Evolutionary conservation across 2,329 filamentous ascomycete species (phyloP).

Genomic region (Thyridium curvatum): DNA sequence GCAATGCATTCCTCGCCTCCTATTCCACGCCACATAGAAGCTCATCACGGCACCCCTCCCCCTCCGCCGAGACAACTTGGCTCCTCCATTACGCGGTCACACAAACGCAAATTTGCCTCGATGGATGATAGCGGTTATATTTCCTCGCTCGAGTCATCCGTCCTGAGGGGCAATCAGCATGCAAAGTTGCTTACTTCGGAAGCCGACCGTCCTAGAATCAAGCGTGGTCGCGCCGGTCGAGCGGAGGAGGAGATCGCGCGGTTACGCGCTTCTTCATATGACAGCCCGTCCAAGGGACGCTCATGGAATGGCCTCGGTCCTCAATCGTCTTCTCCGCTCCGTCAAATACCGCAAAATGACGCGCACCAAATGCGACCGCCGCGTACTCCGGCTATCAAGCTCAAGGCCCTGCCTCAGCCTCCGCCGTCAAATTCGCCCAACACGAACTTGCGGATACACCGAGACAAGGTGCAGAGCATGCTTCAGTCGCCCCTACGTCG

Average conservation of each 20-base stretch:
- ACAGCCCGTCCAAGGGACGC: slow-evolving; percentile 74
- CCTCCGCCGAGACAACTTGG: slow-evolving; percentile 54
- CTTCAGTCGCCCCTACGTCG: slow-evolving; percentile 66
- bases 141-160: slow-evolving; percentile 91
- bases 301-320: slow-evolving; percentile 45
- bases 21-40: slow-evolving; percentile 52
- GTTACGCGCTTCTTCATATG: slow-evolving; percentile 85
- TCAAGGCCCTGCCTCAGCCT: slow-evolving; percentile 55
- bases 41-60: slow-evolving; percentile 69
- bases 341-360: slow-evolving; percentile 39
- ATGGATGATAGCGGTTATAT: slow-evolving; percentile 96
- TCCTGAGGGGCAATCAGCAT: slow-evolving; percentile 62
- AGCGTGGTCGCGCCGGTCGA: slow-evolving; percentile 83
- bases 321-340: slow-evolving; percentile 63
- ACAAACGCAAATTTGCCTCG: slow-evolving; percentile 70
- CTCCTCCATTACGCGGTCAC: slow-evolving; percentile 60
- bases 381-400: slow-evolving; percentile 76
- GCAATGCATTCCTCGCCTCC: slow-evolving; percentile 90
- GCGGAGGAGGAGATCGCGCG: slow-evolving; percentile 95
- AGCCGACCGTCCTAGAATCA: slow-evolving; percentile 71
- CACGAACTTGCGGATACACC: slow-evolving; percentile 84
- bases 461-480: slow-evolving; percentile 74
- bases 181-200: slow-evolving; percentile 68
- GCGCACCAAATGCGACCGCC: slow-evolving; percentile 62
- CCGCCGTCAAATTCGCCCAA: slow-evolving; percentile 84